Evolutionary conservation across 2,329 filamentous ascomycete genomes (phyloP).

Genomic region (Phaeosphaeria sp.): DNA sequence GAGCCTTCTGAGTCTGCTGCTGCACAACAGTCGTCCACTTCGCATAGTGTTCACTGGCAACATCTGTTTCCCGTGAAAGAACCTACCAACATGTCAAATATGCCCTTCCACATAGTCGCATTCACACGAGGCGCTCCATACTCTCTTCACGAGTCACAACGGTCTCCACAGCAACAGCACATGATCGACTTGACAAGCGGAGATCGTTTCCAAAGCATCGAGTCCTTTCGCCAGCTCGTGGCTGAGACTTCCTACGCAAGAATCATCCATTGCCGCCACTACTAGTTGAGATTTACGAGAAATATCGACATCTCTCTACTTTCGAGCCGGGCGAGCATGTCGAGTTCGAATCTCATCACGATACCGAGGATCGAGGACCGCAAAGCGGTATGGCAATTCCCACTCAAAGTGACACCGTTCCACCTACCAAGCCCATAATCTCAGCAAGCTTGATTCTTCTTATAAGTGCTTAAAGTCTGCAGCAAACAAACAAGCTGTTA

Average conservation of each 20-base stretch:
- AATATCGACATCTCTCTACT: slow-evolving; percentile 8
- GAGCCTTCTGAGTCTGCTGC: not conserved
- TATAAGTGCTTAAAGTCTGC: not conserved
- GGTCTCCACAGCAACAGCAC: not conserved
- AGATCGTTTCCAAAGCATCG: not conserved
- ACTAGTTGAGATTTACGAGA: slow-evolving; percentile 2
- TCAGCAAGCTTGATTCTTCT: not conserved
- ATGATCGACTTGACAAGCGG: slow-evolving; percentile 1
- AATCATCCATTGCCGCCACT: slow-evolving; percentile 3
- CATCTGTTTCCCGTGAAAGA: not conserved
- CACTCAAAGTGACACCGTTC: not conserved
- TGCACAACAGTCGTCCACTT: not conserved
- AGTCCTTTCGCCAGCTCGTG: slow-evolving; percentile 4
- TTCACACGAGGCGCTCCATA: not conserved
- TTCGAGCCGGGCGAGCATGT: slow-evolving; percentile 9
- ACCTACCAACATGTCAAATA: not conserved
- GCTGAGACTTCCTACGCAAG: slow-evolving; percentile 4
- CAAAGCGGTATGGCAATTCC: not conserved
- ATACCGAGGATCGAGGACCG: not conserved
- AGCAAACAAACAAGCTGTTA: not conserved
- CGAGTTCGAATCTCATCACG: not conserved
- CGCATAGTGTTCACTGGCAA: not conserved
- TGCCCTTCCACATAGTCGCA: slow-evolving; percentile 1
- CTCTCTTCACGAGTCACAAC: not conserved
- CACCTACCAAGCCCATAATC: not conserved